Conservation (phyloP, 768 basidiomycete genomes). For the Mycena filopes region DNA sequence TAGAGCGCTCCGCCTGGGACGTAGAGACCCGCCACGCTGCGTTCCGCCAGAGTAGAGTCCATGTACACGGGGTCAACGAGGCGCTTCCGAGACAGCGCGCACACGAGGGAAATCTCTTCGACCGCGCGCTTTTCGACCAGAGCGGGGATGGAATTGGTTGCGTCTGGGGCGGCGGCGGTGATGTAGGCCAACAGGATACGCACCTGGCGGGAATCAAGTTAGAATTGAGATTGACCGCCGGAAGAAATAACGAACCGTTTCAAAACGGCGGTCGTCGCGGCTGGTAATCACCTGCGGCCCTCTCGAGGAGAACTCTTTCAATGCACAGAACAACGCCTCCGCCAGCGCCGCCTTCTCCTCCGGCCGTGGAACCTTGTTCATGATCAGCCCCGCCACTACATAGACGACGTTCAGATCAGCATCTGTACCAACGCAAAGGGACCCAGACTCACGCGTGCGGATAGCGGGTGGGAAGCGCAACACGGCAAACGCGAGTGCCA, state of each 20-base stretch:
- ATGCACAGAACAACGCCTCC: slow-evolving; percentile 35
- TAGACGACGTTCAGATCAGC: background rate
- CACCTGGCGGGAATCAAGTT: slow-evolving; percentile 8
- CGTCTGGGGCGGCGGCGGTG: slow-evolving; percentile 5
- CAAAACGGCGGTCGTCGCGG: slow-evolving; percentile 29
- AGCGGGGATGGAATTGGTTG: background rate
- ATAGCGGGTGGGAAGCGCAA: slow-evolving; percentile 42
- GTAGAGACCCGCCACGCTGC: slow-evolving; percentile 27
- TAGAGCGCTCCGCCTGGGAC: slow-evolving; percentile 29
- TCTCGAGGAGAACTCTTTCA: slow-evolving; percentile 33
- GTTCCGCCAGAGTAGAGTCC: slow-evolving; percentile 27
- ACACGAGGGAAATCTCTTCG: slow-evolving; percentile 36
- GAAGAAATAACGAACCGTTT: slow-evolving; percentile 34
- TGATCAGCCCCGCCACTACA: slow-evolving; percentile 37
- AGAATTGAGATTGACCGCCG: too few species aligned
- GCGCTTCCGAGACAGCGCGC: slow-evolving; percentile 36
- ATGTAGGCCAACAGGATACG: slow-evolving; percentile 34
- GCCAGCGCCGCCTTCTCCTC: slow-evolving; percentile 40
- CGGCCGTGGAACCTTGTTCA: slow-evolving; percentile 34
- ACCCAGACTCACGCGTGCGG: slow-evolving; percentile 33
- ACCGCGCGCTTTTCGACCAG: slow-evolving; percentile 22
- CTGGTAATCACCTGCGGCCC: slow-evolving; percentile 30
- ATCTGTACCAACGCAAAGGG: background rate
- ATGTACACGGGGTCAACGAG: slow-evolving; percentile 36
- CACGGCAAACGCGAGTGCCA: slow-evolving; percentile 34